These are phyloP conservation scores for Pharus latifolius DNA, from an alignment of 176 grass and related monocot species.

Conservation along the genomic window DNA sequence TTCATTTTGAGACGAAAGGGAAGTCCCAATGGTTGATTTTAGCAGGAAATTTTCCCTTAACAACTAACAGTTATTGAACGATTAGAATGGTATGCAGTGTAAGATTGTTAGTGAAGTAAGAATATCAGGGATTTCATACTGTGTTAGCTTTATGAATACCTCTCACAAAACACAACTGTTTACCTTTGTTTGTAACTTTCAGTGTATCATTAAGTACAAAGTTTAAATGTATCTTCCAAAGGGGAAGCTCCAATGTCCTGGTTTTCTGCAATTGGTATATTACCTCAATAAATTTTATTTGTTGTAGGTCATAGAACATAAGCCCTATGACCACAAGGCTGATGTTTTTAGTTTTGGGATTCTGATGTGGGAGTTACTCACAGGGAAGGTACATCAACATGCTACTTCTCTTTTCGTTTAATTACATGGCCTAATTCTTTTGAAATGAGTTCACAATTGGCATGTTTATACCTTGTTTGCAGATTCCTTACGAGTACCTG, in stretches of 20 bases:
- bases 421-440: slow-evolving; percentile 13
- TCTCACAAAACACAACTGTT: not conserved
- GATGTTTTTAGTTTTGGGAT: slow-evolving; percentile 99
- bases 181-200: not conserved
- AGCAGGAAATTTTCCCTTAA: not conserved
- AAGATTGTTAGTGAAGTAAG: not conserved
- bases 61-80: not conserved
- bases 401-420: not conserved
- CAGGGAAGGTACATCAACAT: slow-evolving; percentile 65
- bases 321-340: slow-evolving; percentile 97
- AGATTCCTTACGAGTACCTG: slow-evolving; percentile 95
- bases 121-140: not conserved
- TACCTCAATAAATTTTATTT: not conserved
- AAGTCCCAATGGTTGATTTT: not conserved
- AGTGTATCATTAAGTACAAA: not conserved
- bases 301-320: slow-evolving; percentile 93
- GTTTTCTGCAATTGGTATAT: not conserved
- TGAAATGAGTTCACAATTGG: slow-evolving; percentile 6
- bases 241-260: not conserved
- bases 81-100: not conserved
- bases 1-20: not conserved
- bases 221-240: not conserved
- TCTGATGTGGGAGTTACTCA: slow-evolving; percentile 95
- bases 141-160: not conserved
- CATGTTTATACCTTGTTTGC: slow-evolving; percentile 14